Evolutionary conservation across 1,284 basidiomycete genomes (phyloP), one percentile per base, ranked within the genome.

Genomic region (Ceratobasidium sp.): DNA sequence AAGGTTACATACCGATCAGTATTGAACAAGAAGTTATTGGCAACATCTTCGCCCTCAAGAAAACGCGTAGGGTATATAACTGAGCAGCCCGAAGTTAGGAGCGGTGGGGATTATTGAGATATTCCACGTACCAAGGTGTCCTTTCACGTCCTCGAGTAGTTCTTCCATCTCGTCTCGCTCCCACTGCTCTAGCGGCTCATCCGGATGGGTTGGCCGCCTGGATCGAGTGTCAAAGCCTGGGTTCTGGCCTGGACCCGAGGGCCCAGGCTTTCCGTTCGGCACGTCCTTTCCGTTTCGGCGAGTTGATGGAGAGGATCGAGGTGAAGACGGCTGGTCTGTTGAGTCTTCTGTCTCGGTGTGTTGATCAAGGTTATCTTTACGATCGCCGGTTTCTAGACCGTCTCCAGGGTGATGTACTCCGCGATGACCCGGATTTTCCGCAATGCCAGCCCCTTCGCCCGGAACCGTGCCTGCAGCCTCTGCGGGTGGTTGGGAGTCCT

Each of bases 11-110:
- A 90, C 86, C 88, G 86, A 79, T 96, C 94, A 49, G 92, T 87
- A 78, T 92, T 92, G 82, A 95, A 96, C 75, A 98, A 82, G 84
- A 97, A 96, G 79, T 96, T 95, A 77, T 94, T 90, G 2, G 88
- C 87, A 3, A 88, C 84, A 79, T 95, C 92, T 80, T 95, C 94
- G 18, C 87, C 91, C 81, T 95, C 94, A 71, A 96, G 78, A 82
- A 96, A 95, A 3, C 88, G 87, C 28, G 85, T 92, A 0, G 94
- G 89, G 79, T 92, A 92, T 25, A 93, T 73, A 23, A 96, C 94
- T 92, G 74, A 14, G 66, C 70, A 14, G 66, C 70, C 48, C 18
- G 36, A 23, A 36, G 40, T 54, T 36, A 49, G 46, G 66, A 36
- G n/a, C n/a, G 30, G 60, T 42, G 70, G 5, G 51, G 23, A 30